Conservation (phyloP, 2,329 filamentous ascomycete genomes). For the Curvularia sp. region DNA sequence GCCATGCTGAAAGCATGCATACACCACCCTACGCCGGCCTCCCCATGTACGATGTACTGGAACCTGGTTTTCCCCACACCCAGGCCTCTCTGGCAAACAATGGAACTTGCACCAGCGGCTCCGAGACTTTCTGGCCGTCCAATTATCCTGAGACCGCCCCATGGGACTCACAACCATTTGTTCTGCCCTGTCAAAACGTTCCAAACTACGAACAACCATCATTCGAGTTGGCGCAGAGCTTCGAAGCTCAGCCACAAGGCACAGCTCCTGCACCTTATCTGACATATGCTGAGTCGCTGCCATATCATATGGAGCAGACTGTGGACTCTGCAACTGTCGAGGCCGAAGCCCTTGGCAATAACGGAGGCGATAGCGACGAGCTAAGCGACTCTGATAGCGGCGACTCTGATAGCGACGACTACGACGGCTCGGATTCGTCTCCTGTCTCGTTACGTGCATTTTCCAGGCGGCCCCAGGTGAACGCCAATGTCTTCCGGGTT, state of each 20-base stretch:
- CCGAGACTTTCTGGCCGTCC: slow-evolving; percentile 8
- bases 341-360: neutral
- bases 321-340: neutral
- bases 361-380: slow-evolving; percentile 1
- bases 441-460: neutral
- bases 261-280: neutral
- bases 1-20: slow-evolving; percentile 19
- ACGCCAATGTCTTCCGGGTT: slow-evolving; percentile 17
- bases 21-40: slow-evolving; percentile 17
- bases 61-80: slow-evolving; percentile 3
- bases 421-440: neutral
- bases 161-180: slow-evolving; percentile 10
- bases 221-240: neutral
- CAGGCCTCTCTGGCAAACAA: neutral
- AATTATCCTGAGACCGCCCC: slow-evolving; percentile 5
- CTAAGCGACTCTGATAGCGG: slow-evolving; percentile 3
- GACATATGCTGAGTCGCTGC: neutral
- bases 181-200: slow-evolving; percentile 2
- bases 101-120: neutral
- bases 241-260: neutral
- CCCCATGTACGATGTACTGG: slow-evolving; percentile 4
- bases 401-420: neutral
- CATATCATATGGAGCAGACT: neutral
- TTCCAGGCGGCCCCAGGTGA: neutral
- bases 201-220: slow-evolving; percentile 5